These are phyloP conservation scores for Cutaneotrichosporon cyanovorans DNA, from an alignment of 1,284 basidiomycete genomes.

Conservation along the genomic window DNA sequence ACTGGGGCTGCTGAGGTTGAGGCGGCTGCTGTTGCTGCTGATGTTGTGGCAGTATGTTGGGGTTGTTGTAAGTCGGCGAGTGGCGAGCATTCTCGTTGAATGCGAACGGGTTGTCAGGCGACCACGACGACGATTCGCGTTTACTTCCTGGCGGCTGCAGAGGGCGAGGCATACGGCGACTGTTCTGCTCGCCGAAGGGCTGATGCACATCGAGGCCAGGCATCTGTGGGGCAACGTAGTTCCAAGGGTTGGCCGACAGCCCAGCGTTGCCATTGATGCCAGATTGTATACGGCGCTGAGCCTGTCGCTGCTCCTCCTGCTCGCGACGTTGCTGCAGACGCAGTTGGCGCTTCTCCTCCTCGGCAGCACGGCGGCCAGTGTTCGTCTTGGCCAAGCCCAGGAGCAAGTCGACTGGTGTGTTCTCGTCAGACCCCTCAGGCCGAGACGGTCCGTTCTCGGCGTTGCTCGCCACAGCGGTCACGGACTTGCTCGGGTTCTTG, in stretches of 20 bases:
- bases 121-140: constrained; percentile 5
- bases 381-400: constrained; percentile 42
- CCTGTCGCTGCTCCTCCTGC: constrained; percentile 30
- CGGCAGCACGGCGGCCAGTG: constrained; percentile 38
- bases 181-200: constrained; percentile 30
- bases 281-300: constrained; percentile 14
- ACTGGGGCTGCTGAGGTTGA: constrained; percentile 7
- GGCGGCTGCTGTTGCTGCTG: no score
- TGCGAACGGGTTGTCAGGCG: constrained; percentile 16
- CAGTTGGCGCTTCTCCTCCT: constrained; percentile 41
- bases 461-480: constrained; percentile 11
- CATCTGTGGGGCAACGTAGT: constrained; percentile 43
- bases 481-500: constrained; percentile 22
- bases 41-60: constrained; percentile 2
- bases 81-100: constrained; percentile 13
- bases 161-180: constrained; percentile 27
- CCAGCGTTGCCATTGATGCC: constrained; percentile 9
- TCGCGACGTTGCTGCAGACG: constrained; percentile 40
- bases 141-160: constrained; percentile 30
- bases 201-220: constrained; percentile 44
- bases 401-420: constrained; percentile 40
- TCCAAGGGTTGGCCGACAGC: constrained; percentile 34
- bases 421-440: constrained; percentile 22
- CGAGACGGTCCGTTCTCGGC: constrained; percentile 7
- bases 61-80: constrained; percentile 6